Conservation (phyloP, 805 yeast genomes). For the Kodamaea lidongshanica region DNA sequence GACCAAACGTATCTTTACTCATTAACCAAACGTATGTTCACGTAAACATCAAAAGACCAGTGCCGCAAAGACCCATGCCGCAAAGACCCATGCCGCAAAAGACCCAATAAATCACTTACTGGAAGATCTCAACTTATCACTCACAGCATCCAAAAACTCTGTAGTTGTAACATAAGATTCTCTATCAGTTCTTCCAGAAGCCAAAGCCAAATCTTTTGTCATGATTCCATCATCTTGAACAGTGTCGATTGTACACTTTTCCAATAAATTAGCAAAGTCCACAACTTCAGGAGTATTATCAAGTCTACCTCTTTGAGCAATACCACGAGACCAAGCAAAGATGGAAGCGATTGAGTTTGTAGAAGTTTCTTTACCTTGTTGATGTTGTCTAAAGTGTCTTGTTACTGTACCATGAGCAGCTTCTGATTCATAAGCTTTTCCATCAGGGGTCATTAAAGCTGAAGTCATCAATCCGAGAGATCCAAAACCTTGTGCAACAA, state of each 20-base stretch:
- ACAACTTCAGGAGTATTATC: slow-evolving; percentile 83
- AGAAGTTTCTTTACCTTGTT: slow-evolving; percentile 94
- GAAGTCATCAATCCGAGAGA: slow-evolving; percentile 97
- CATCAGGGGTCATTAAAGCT: slow-evolving; percentile 94
- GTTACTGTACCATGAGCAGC: slow-evolving; percentile 99
- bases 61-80: no score
- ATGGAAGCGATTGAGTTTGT: slow-evolving; percentile 97
- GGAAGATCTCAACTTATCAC: slow-evolving; percentile 47
- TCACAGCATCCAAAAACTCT: slow-evolving; percentile 83
- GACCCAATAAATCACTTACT: no score
- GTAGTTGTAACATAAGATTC: slow-evolving; percentile 81
- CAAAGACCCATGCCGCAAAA: no score
- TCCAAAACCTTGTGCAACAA: slow-evolving; percentile 97
- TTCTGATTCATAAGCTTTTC: slow-evolving; percentile 90
- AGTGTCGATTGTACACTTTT: slow-evolving; percentile 79
- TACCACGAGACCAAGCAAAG: slow-evolving; percentile 94
- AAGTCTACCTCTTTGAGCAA: slow-evolving; percentile 84
- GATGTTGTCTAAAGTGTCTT: slow-evolving; percentile 93
- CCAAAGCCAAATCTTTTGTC: slow-evolving; percentile 95
- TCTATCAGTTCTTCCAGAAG: slow-evolving; percentile 81
- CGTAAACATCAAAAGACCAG: no score
- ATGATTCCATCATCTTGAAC: slow-evolving; percentile 78
- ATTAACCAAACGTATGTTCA: no score
- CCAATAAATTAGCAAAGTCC: slow-evolving; percentile 70
- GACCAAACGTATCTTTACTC: no score